Base-by-base conservation (phyloP, 2,329 filamentous ascomycete species). In the Tolypocladium ovalisporum region DNA sequence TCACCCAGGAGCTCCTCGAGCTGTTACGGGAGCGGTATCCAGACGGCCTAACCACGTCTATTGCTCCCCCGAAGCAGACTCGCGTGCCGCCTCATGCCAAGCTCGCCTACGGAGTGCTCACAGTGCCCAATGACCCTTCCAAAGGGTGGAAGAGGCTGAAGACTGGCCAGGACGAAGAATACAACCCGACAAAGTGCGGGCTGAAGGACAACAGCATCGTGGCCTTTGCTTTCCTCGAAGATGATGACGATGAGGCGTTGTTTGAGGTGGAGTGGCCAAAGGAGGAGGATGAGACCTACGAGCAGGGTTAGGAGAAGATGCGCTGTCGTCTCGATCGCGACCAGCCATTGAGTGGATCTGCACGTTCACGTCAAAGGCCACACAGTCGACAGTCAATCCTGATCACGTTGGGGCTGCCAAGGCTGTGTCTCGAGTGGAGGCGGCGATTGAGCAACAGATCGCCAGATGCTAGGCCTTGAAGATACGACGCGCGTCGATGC, bases 1-100 rank as follows among this genome's bases (percentile, higher is more conserved):
- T 88, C 58, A 83, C 83, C 57, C 64, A 75, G 22, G 78, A 83
- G 24, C 79, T 92, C 2, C 71, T 88, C 22, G 70, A 75, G 1
- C 73, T 83, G 13, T 72, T 91, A 7, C 74, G 67, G 34, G 82
- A 85, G 51, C 74, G 81, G 34, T 85, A 84, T 59, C 78, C 82
- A 0, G 57, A 70, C 0, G 83, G 83, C 0, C 73, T 86, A 6
- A 73, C 70, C 1, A 70, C 70, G 13, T 69, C 71, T 19, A 57
- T 68, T 22, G 63, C 53, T 0, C 64, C 70, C 13, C 62, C 67
- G 8, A 67, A 71, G 44, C 70, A 65, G 12, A 76, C 72, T 0
- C 54, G 69, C 0, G 61, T 82, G 1, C 76, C 78, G 0, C 60
- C 65, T 1, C 67, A 73, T 54, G 71, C 76, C 37, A 73, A 64